These are phyloP conservation scores for Camellia japonica DNA, from an alignment of 148 eudicot genomes.

Conservation along the genomic window DNA sequence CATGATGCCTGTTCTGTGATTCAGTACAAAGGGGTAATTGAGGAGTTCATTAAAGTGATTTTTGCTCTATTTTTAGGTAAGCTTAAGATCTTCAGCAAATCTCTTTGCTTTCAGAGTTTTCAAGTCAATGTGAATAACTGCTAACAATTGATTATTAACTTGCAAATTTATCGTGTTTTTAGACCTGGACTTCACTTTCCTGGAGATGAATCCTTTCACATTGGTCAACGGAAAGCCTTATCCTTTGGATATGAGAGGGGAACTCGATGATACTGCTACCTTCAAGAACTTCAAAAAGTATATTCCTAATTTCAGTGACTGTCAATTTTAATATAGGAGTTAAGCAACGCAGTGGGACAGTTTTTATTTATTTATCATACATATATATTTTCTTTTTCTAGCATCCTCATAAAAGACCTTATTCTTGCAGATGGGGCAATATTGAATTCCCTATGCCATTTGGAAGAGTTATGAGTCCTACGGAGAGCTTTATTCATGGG, in stretches of 20 bases:
- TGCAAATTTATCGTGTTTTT: conserved; percentile 5
- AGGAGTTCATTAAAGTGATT: conserved; percentile 71
- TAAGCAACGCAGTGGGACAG: not conserved
- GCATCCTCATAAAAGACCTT: not conserved
- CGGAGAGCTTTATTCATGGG: conserved; percentile 85
- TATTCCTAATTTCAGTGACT: conserved; percentile 4
- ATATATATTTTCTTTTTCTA: not conserved
- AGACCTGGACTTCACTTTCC: conserved; percentile 95
- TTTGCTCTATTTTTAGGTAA: conserved; percentile 76
- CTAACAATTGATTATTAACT: not conserved
- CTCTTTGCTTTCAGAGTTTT: not conserved
- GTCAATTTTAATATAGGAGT: not conserved
- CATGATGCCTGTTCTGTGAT: conserved; percentile 16
- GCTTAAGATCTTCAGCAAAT: not conserved
- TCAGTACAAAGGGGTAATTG: conserved; percentile 77
- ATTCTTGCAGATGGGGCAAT: conserved; percentile 68
- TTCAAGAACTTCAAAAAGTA: conserved; percentile 64
- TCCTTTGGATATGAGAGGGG: conserved; percentile 99
- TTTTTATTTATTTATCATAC: no score
- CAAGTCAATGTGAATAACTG: not conserved
- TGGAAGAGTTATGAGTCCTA: conserved; percentile 96
- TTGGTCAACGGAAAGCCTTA: conserved; percentile 91
- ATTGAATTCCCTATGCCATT: conserved; percentile 97
- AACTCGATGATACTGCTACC: conserved; percentile 94
- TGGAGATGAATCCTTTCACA: conserved; percentile 98